Percentiles rank a stretch among this genome's conserved stretches.
phyloP scores from a whole-genome alignment of 208 protist species.

The Wallacemonas sp. region DNA sequence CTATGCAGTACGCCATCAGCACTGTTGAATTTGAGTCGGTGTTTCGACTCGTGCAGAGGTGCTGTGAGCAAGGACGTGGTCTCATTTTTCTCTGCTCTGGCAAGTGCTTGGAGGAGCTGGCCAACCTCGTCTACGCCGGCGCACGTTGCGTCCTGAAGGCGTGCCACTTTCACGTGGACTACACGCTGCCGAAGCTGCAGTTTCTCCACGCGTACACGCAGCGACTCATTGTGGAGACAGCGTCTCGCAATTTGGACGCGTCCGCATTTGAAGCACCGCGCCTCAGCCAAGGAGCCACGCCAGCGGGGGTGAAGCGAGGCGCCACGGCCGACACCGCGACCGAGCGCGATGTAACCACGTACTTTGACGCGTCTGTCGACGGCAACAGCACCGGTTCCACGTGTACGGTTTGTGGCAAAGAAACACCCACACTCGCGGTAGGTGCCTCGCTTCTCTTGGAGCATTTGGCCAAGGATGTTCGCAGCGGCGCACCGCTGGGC shows the following conservation, averaged over 20 bases:
- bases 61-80: slow-evolving; percentile 49
- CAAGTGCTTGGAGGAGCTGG: slow-evolving; percentile 46
- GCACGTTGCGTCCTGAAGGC: slow-evolving; percentile 39
- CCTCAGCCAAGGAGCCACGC: neutral
- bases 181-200: slow-evolving; percentile 19
- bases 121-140: slow-evolving; percentile 39
- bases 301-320: slow-evolving; percentile 20
- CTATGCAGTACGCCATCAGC: slow-evolving; percentile 20
- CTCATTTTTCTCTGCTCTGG: slow-evolving; percentile 66
- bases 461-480: slow-evolving; percentile 59
- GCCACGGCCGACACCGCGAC: neutral
- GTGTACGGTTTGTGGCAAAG: slow-evolving; percentile 58
- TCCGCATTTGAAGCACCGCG: neutral
- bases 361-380: slow-evolving; percentile 21
- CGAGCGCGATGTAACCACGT: slow-evolving; percentile 17
- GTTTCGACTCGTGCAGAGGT: slow-evolving; percentile 49
- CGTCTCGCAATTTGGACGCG: neutral
- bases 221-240: slow-evolving; percentile 25
- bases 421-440: slow-evolving; percentile 30
- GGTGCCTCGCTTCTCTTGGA: slow-evolving; percentile 39
- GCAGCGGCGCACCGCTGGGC: slow-evolving; percentile 17
- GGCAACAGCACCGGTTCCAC: neutral
- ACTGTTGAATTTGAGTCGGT: slow-evolving; percentile 43
- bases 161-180: slow-evolving; percentile 27
- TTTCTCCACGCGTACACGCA: slow-evolving; percentile 23